Base-by-base conservation (phyloP, 208 protist species). In the Acanthamoeba sp. region DNA sequence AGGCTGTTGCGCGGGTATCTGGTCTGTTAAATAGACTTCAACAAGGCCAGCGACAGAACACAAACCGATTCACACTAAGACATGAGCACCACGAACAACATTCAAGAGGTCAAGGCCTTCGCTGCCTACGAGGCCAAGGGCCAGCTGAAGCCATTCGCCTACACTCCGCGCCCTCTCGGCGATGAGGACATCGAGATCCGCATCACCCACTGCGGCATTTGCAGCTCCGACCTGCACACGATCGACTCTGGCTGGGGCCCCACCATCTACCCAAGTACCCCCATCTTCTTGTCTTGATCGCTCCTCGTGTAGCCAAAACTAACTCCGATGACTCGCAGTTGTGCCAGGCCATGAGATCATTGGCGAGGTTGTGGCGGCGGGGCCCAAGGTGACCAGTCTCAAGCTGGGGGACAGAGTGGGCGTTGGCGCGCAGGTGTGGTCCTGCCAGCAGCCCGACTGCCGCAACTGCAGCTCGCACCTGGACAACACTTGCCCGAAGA, bases 341-440 rank as follows among this genome's bases (percentile, higher is more conserved):
- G 82, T 95, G 36, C 91, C 94, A 10, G 94, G 94, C 48, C 94
- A 95, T 50, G 94, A 95, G 50, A 94, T 95, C 64, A 36, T 94
- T 24, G 94, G 94, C 4, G 48, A 69, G 29, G 91, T 95, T 1
- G 55, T 62, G 20, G 71, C 55, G 1, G 73, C 32, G 0, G 84
- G 91, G 7, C 0, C 45, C 55, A 73, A 89, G 29, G 94, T 95
- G 6, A 64, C 29, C 22, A 14, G 50, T 24, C 27, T 95, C 59
- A 94, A 80, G 94, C 59, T 93, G 12, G 94, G 89, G 66, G 71
- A 94, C 48, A n/a, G 89, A 1, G 94, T 93, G 2, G 93, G 91
- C 36, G 90, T 94, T 7, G 94, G 90, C 64, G 73, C 87, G 6
- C 80, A 93, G 62, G 55, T 55, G 24, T 62, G 6, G n/a, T 69